These are phyloP conservation scores for Radiomyces spectabilis DNA, from an alignment of 192 early-diverging fungal genomes.

Conservation along the genomic window DNA sequence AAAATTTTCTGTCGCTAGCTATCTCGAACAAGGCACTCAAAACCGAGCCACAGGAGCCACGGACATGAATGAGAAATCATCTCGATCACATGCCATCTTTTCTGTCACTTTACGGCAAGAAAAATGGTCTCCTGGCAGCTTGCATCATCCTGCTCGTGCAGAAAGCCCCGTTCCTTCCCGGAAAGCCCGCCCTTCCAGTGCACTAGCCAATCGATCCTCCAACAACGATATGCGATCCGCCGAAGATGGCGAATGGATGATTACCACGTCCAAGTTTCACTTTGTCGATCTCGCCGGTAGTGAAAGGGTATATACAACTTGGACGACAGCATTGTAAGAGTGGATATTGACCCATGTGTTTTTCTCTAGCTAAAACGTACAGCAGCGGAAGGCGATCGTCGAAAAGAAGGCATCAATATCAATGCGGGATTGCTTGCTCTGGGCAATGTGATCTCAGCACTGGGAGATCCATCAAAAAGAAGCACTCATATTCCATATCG, in stretches of 20 bases:
- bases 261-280: conserved; percentile 69
- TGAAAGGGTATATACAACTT: conserved; percentile 56
- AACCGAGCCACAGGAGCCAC: conserved; percentile 79
- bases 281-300: conserved; percentile 99
- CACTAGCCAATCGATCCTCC: conserved; percentile 17
- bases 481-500: conserved; percentile 86
- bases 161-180: conserved; percentile 3
- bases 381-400: conserved; percentile 83
- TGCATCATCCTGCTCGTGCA: too few species aligned
- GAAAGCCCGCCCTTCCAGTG: conserved; percentile 1
- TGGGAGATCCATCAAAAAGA: conserved; percentile 67
- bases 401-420: conserved; percentile 95
- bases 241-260: conserved; percentile 18
- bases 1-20: too few species aligned
- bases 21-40: conserved; percentile 49
- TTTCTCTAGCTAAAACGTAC: conserved; percentile 72
- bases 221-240: conserved; percentile 1
- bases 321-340: not conserved
- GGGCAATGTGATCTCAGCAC: conserved; percentile 94
- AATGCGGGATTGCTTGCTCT: conserved; percentile 92
- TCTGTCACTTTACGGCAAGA: conserved; percentile 82
- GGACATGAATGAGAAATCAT: conserved; percentile 93
- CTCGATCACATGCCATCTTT: conserved; percentile 96
- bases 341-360: not conserved
- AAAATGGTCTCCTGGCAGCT: conserved; percentile 30